phyloP scores from a whole-genome alignment of 306 rosid species.

The Gastrolobium bilobum region DNA sequence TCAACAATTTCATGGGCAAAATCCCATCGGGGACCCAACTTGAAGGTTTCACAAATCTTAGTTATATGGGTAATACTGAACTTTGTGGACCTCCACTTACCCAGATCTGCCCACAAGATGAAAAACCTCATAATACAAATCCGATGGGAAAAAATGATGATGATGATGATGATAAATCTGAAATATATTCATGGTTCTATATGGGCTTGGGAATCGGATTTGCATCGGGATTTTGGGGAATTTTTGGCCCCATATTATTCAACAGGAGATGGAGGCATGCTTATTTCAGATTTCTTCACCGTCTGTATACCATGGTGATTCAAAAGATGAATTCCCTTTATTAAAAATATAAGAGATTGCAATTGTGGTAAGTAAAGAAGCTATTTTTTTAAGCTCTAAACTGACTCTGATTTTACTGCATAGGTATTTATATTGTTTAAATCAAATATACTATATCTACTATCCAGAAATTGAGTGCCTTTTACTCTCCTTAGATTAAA shows the following conservation, averaged over 20 bases:
- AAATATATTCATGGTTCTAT: background rate
- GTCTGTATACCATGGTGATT: background rate
- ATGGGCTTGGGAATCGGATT: conserved; percentile 47
- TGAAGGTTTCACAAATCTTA: background rate
- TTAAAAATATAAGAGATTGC: background rate
- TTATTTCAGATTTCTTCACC: conserved; percentile 14
- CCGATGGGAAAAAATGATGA: background rate
- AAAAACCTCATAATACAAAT: background rate
- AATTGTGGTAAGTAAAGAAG: background rate
- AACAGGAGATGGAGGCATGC: conserved; percentile 36
- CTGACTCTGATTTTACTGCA: background rate
- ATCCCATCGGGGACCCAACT: conserved; percentile 47
- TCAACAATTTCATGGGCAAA: conserved; percentile 49
- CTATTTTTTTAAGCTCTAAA: background rate
- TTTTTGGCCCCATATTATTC: conserved; percentile 14
- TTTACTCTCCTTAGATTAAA: too few species aligned
- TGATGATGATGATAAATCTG: background rate
- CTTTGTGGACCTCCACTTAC: conserved; percentile 50
- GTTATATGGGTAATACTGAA: background rate
- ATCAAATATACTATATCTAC: background rate
- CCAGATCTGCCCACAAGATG: background rate
- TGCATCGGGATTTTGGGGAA: conserved; percentile 27
- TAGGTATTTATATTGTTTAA: background rate
- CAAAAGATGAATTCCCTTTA: background rate
- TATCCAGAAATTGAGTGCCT: background rate